Evolutionary conservation across 441 rosid genomes (phyloP).

Genomic region (Biscutella laevigata): DNA sequence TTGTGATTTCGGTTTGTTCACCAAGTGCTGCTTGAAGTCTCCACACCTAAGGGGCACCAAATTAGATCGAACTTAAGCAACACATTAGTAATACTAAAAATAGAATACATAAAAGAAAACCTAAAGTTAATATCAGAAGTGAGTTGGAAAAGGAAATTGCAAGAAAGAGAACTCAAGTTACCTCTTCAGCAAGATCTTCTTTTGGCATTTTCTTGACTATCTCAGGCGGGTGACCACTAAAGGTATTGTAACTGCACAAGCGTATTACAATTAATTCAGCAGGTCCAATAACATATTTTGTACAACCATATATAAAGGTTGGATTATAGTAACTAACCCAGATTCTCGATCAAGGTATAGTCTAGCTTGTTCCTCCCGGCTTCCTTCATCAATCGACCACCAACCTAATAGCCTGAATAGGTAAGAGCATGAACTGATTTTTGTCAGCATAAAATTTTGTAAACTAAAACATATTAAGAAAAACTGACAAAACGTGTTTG

Average conservation of each 20-base stretch:
- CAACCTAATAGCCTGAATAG: conserved; percentile 77
- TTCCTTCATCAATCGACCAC: conserved; percentile 99
- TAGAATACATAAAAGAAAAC: conserved; percentile 3
- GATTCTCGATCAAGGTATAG: conserved; percentile 59
- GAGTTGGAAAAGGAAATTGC: conserved; percentile 5
- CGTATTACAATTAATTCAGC: conserved; percentile 2
- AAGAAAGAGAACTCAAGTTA: conserved; percentile 22
- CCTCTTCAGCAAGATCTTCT: conserved; percentile 95
- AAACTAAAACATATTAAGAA: background rate
- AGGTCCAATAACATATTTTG: background rate
- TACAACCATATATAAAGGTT: background rate
- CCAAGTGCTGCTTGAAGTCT: conserved; percentile 98
- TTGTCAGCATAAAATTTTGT: background rate
- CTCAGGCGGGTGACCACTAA: conserved; percentile 93
- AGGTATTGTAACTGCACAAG: conserved; percentile 75
- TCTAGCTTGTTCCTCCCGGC: conserved; percentile 84
- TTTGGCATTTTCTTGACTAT: conserved; percentile 95
- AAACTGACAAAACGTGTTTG: conserved; percentile 1
- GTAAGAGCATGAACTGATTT: conserved; percentile 1
- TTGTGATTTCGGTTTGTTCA: conserved; percentile 89
- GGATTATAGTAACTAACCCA: conserved; percentile 46
- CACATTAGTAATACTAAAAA: conserved; percentile 38
- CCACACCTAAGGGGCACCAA: conserved; percentile 57
- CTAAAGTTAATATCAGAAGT: background rate
- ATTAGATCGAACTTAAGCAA: background rate